A percentile compares a stretch with the other conserved stretches of the same genome.
phyloP scores from a whole-genome alignment of 805 yeast species.

The Pichia heedii region DNA sequence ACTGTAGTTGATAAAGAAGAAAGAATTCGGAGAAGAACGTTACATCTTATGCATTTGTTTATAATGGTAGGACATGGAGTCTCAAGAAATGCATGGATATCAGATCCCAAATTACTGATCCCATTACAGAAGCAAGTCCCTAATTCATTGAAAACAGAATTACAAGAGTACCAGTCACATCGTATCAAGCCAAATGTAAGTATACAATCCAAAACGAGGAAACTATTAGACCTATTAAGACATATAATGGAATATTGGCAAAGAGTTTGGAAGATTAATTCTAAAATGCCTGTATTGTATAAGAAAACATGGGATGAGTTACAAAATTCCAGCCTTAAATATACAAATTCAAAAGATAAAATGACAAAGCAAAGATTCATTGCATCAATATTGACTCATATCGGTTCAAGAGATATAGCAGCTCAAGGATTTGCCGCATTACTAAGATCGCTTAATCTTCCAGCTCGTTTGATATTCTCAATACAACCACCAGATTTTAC shows the following conservation, averaged over 20 bases:
- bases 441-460: slow-evolving; percentile 59
- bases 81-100: slow-evolving; percentile 68
- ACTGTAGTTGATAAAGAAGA: slow-evolving; percentile 46
- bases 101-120: slow-evolving; percentile 33
- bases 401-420: slow-evolving; percentile 70
- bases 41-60: slow-evolving; percentile 53
- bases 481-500: slow-evolving; percentile 88
- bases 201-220: slow-evolving; percentile 44
- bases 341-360: slow-evolving; percentile 3
- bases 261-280: slow-evolving; percentile 22
- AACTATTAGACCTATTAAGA: slow-evolving; percentile 69
- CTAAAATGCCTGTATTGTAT: slow-evolving; percentile 39
- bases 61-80: slow-evolving; percentile 59
- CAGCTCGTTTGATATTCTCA: slow-evolving; percentile 71
- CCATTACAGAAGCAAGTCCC: slow-evolving; percentile 42
- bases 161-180: slow-evolving; percentile 26
- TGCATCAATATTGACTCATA: slow-evolving; percentile 32
- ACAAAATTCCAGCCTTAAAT: slow-evolving; percentile 8
- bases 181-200: slow-evolving; percentile 14
- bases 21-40: slow-evolving; percentile 36
- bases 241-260: slow-evolving; percentile 57
- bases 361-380: slow-evolving; percentile 36
- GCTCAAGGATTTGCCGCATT: slow-evolving; percentile 84
- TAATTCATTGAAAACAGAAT: slow-evolving; percentile 32
- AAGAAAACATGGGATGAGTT: slow-evolving; percentile 44